These are phyloP conservation scores for Vitis hybrid DNA, from an alignment of 177 flowering plant species.

Conservation along the genomic window DNA sequence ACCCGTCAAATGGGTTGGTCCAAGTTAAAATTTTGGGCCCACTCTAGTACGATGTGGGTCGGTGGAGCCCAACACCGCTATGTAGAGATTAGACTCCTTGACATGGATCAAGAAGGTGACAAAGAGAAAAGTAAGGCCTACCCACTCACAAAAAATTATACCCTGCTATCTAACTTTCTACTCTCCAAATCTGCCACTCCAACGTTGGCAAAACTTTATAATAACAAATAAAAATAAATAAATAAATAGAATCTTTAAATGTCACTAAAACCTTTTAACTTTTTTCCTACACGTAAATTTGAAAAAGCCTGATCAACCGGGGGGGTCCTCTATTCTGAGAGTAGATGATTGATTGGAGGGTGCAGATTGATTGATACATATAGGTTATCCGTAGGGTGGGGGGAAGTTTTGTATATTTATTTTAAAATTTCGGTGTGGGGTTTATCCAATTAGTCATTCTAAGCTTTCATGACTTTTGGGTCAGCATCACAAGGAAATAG, in stretches of 20 bases:
- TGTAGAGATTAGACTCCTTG: neutral
- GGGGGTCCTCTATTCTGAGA: no score
- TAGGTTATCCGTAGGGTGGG: no score
- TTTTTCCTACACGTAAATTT: no score
- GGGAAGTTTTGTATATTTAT: neutral
- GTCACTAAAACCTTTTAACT: no score
- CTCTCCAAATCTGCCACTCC: constrained; percentile 4
- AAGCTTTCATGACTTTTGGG: constrained; percentile 14
- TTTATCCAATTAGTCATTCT: constrained; percentile 11
- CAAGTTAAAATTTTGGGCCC: neutral
- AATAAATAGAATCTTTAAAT: no score
- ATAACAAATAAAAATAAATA: constrained; percentile 13
- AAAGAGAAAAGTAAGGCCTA: constrained; percentile 12
- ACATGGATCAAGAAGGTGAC: neutral
- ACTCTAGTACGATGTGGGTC: neutral
- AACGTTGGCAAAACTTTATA: constrained; percentile 12
- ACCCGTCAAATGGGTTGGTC: no score
- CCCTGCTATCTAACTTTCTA: neutral
- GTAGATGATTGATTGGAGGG: no score
- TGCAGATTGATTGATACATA: no score
- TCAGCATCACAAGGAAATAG: constrained; percentile 19
- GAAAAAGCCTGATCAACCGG: no score
- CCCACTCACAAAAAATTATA: constrained; percentile 1
- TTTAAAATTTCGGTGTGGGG: constrained; percentile 11
- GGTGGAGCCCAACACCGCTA: neutral